Conservation (phyloP, 1,139 yeast species). For the Blastobotrys aristatus region DNA sequence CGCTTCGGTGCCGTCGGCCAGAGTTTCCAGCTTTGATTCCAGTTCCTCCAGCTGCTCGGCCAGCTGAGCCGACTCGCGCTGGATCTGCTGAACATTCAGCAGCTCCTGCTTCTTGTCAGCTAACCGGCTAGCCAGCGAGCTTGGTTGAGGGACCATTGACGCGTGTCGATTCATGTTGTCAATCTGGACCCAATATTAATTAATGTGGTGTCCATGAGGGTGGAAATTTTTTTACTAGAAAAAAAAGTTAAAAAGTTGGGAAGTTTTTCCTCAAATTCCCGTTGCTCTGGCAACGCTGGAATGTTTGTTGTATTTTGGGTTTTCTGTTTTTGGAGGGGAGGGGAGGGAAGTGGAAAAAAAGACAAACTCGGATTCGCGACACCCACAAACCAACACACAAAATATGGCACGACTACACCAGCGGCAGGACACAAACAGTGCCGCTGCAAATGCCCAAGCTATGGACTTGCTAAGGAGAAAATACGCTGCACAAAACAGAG, state of each 20-base stretch:
- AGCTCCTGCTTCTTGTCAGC: constrained; percentile 49
- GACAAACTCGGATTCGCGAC: too few species aligned
- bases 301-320: neutral
- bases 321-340: neutral
- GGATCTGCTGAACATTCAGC: constrained; percentile 46
- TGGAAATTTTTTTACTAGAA: neutral
- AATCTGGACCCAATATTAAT: too few species aligned
- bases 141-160: constrained; percentile 4
- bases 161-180: neutral
- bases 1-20: constrained; percentile 54
- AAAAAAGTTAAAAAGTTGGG: neutral
- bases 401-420: constrained; percentile 14
- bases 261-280: neutral
- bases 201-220: neutral
- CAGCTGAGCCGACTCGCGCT: constrained; percentile 44
- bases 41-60: constrained; percentile 47
- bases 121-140: constrained; percentile 25
- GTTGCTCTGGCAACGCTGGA: constrained; percentile 7
- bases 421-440: constrained; percentile 6
- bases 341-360: neutral
- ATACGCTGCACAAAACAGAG: constrained; percentile 27
- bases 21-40: constrained; percentile 44
- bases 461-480: constrained; percentile 18
- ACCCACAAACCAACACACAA: neutral
- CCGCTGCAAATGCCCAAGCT: neutral